Evolutionary conservation across 345 rosid genomes (phyloP).

Genomic region (Gossypium longicalyx): DNA sequence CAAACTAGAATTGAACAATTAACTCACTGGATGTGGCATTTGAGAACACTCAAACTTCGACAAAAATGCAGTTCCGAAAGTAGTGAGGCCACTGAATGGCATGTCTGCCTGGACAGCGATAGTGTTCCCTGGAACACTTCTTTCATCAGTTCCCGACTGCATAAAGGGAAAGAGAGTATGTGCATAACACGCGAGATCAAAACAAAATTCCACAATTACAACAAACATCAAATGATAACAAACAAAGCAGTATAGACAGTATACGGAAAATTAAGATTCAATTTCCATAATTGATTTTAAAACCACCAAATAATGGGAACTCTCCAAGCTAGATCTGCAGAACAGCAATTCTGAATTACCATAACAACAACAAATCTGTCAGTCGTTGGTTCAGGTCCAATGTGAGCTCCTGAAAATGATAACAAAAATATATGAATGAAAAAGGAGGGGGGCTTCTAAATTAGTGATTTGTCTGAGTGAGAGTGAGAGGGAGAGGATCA

Average conservation of each 20-base stretch:
- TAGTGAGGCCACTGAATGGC: conserved; percentile 90
- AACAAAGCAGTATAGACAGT: background rate
- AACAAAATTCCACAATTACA: background rate
- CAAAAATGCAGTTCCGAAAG: conserved; percentile 89
- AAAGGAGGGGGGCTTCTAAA: background rate
- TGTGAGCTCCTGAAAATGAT: conserved; percentile 79
- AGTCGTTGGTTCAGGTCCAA: conserved; percentile 97
- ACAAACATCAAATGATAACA: background rate
- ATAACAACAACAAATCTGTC: conserved; percentile 97
- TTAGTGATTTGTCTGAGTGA: background rate
- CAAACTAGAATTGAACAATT: conserved; percentile 5
- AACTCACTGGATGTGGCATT: conserved; percentile 86
- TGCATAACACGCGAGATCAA: background rate
- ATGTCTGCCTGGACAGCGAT: conserved; percentile 93
- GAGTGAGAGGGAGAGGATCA: conserved; percentile 14
- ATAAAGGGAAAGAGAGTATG: conserved; percentile 16
- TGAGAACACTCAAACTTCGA: conserved; percentile 96
- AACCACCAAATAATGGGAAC: background rate
- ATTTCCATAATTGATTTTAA: background rate
- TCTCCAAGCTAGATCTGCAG: background rate
- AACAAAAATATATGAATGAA: conserved; percentile 3
- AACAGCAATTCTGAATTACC: conserved; percentile 42
- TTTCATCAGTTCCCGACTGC: conserved; percentile 91
- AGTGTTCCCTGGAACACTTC: conserved; percentile 96
- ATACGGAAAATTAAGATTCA: conserved; percentile 1